These are phyloP conservation scores for Colletotrichum sojae DNA, from an alignment of 2,329 filamentous ascomycete genomes.

Conservation along the genomic window DNA sequence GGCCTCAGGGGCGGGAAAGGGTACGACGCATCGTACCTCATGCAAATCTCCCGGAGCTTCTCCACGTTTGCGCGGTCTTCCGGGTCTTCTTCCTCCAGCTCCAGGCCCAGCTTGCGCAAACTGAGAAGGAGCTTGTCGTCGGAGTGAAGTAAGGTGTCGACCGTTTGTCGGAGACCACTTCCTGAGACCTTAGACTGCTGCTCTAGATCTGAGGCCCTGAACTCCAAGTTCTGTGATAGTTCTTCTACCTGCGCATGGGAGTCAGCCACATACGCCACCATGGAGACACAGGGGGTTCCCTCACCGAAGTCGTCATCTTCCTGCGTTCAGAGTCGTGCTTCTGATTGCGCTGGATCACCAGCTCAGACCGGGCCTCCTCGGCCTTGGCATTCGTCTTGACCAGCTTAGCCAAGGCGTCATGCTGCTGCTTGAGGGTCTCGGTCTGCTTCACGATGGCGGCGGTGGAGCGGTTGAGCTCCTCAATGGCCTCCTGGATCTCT, in stretches of 20 bases:
- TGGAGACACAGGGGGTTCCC: conserved; percentile 13
- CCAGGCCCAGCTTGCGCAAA: conserved; percentile 75
- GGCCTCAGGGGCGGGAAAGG: background rate
- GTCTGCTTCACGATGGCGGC: conserved; percentile 75
- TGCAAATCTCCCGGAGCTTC: conserved; percentile 72
- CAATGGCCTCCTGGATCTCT: conserved; percentile 73
- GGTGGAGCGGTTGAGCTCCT: conserved; percentile 75
- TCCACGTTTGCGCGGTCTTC: conserved; percentile 68
- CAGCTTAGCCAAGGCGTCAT: conserved; percentile 70
- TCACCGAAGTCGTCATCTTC: conserved; percentile 60
- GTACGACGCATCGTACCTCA: conserved; percentile 54
- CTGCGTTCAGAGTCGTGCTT: conserved; percentile 57
- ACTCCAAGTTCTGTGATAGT: conserved; percentile 61
- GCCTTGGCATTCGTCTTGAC: conserved; percentile 59
- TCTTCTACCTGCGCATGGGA: conserved; percentile 59
- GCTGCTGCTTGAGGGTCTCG: conserved; percentile 72
- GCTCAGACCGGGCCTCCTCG: conserved; percentile 50
- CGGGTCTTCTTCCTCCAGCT: conserved; percentile 67
- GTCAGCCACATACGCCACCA: conserved; percentile 1
- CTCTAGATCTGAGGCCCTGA: conserved; percentile 63
- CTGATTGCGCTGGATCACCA: conserved; percentile 53
- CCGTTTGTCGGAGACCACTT: conserved; percentile 61
- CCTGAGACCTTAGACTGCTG: conserved; percentile 64
- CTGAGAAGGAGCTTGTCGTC: conserved; percentile 77
- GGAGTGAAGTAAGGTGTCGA: conserved; percentile 66